These are phyloP conservation scores for Fonsecaea monophora DNA, from an alignment of 2,329 filamentous ascomycete species.

Conservation along the genomic window DNA sequence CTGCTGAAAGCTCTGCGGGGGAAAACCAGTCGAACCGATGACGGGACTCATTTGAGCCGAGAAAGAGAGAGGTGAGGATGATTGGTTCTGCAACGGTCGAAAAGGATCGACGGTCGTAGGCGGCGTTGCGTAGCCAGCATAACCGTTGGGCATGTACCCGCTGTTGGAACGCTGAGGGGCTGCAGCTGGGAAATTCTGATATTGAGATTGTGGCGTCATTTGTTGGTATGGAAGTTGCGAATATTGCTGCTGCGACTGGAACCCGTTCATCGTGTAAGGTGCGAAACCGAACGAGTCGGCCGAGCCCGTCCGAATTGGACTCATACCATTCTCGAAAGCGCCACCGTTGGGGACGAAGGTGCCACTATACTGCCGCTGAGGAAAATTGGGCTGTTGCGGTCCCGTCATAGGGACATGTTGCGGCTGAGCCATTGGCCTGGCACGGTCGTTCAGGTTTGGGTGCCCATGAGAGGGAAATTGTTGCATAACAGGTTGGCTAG, in stretches of 20 bases:
- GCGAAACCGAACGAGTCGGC: constrained; percentile 48
- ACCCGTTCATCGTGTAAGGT: constrained; percentile 47
- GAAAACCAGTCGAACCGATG: constrained; percentile 52
- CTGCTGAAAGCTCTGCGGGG: constrained; percentile 54
- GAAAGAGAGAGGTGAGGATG: constrained; percentile 47
- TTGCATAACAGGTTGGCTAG: constrained; percentile 45
- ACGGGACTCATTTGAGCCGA: constrained; percentile 52
- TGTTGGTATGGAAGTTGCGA: constrained; percentile 51
- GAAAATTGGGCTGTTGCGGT: constrained; percentile 44
- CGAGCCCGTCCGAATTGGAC: constrained; percentile 48
- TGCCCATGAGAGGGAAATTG: constrained; percentile 48
- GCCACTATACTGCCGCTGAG: constrained; percentile 52
- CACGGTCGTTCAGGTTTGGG: constrained; percentile 49
- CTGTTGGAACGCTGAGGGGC: constrained; percentile 53
- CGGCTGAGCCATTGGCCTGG: constrained; percentile 53
- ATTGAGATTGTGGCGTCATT: constrained; percentile 61
- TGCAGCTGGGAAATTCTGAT: constrained; percentile 60
- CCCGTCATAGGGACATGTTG: constrained; percentile 41
- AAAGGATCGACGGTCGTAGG: constrained; percentile 51
- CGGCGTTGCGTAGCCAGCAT: constrained; percentile 51
- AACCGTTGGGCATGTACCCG: constrained; percentile 52
- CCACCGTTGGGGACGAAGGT: constrained; percentile 49
- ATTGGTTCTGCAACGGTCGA: constrained; percentile 50
- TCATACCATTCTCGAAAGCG: constrained; percentile 45
- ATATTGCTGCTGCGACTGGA: constrained; percentile 45